A percentile compares a stretch with the other conserved stretches of the same genome.
Evolutionary conservation across 345 rosid species (phyloP).

Genomic region (Reutealis trisperma): DNA sequence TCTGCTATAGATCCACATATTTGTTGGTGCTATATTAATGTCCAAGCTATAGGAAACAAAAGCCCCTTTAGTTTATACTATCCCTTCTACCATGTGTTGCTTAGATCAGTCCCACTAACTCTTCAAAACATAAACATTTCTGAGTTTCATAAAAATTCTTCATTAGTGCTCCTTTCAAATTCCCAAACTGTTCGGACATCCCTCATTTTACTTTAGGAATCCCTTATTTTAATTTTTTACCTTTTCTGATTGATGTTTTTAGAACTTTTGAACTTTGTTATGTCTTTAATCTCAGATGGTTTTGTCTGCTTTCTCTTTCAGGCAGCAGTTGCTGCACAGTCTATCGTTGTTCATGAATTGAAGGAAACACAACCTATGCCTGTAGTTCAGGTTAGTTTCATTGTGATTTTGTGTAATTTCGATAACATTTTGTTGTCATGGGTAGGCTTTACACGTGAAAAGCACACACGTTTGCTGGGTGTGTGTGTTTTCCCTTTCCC

Average conservation of each 20-base stretch:
- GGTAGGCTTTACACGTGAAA: neutral
- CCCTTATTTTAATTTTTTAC: neutral
- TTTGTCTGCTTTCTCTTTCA: conserved; percentile 31
- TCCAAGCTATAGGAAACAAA: neutral
- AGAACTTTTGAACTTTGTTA: neutral
- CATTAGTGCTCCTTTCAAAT: neutral
- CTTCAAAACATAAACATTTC: neutral
- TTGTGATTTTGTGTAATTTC: conserved; percentile 2
- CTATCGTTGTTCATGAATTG: conserved; percentile 54
- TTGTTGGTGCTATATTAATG: neutral
- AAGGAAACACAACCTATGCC: conserved; percentile 51
- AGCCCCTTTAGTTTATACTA: neutral
- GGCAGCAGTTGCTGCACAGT: conserved; percentile 87
- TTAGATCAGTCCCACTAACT: neutral
- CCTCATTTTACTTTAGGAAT: neutral
- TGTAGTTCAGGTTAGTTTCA: conserved; percentile 46
- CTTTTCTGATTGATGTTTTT: neutral
- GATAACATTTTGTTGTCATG: neutral
- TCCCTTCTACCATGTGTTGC: neutral
- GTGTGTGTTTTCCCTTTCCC: neutral
- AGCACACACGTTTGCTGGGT: neutral
- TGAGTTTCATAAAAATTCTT: neutral
- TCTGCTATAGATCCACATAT: neutral
- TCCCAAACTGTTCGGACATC: neutral
- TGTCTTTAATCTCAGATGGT: neutral